Conservation (phyloP, 768 basidiomycete species). For the Nevesoporus exiguus region DNA sequence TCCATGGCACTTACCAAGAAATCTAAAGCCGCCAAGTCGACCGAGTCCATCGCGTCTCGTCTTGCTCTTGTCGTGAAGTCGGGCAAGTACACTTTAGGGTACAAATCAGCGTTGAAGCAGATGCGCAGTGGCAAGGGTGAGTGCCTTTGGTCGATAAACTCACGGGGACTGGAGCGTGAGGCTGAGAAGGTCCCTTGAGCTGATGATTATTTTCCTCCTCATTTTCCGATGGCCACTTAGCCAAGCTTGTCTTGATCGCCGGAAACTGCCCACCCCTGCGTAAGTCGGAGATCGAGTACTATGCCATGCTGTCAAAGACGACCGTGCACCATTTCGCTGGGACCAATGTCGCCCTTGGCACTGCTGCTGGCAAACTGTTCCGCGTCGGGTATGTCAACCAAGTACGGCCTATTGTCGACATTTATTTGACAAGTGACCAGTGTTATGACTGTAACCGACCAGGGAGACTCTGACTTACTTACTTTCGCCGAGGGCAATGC, state of each 20-base stretch:
- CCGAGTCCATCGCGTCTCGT: slow-evolving; percentile 89
- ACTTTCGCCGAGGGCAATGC: slow-evolving; percentile 74
- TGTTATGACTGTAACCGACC: slow-evolving; percentile 96
- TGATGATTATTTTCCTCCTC: slow-evolving; percentile 41
- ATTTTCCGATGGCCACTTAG: slow-evolving; percentile 41
- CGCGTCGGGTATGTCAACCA: slow-evolving; percentile 77
- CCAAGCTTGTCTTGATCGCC: slow-evolving; percentile 97
- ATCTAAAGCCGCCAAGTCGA: slow-evolving; percentile 89
- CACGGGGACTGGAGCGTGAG: slow-evolving; percentile 93
- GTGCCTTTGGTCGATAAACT: slow-evolving; percentile 45
- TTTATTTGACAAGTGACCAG: slow-evolving; percentile 38
- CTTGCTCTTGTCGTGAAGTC: slow-evolving; percentile 98
- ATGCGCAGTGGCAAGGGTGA: slow-evolving; percentile 98
- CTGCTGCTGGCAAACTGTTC: slow-evolving; percentile 99
- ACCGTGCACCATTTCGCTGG: slow-evolving; percentile 97
- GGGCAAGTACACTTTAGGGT: slow-evolving; percentile 94
- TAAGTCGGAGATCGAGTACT: slow-evolving; percentile 99
- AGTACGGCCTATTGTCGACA: background rate
- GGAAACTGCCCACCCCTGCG: slow-evolving; percentile 99
- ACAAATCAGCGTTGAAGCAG: slow-evolving; percentile 98
- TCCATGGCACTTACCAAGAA: slow-evolving; percentile 96
- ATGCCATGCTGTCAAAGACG: slow-evolving; percentile 99
- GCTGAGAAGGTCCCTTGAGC: slow-evolving; percentile 99
- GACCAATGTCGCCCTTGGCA: slow-evolving; percentile 97
- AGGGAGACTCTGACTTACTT: slow-evolving; percentile 95